Evolutionary conservation across 164 flowering plant genomes (phyloP), one percentile per base, ranked within the genome.

Genomic region (Stephania cephalantha): DNA sequence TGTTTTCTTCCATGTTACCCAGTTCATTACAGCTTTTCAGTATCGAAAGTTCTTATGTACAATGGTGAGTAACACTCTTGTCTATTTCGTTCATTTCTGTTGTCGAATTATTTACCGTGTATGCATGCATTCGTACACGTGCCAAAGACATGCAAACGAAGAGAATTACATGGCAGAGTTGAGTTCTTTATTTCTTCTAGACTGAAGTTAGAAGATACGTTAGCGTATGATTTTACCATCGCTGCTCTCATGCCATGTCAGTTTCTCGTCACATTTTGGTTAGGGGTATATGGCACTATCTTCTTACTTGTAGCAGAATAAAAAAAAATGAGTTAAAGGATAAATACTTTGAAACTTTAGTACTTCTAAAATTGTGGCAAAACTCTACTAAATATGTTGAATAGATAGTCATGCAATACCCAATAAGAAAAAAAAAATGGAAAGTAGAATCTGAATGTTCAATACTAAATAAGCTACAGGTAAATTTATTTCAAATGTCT

Each of bases 11-110:
- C 86, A 87, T 70, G 97, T 94, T 74, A 89, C 93, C 72, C 87
- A 90, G 79, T 94, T 91, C 81, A 86, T 85, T 71, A 91, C 87
- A 44, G 88, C 95, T 8, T 96, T 89, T 81, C 99, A 94, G 73
- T 86, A 82, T 82, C 88, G 86, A 81, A 94, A 88, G 79, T 83
- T 80, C 74, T 81, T 80, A 78, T 73, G 25, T 81, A 84, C 84
- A 48, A 83, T 88, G 97, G 98, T 96, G 79, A 88, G 90, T 65
- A 61, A 22, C 6, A 66, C 35, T 58, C 46, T n/a, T 73, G 30
- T n/a, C 53, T 13, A 70, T 68, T 35, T 67, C 68, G 46, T 42
- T 10, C 25, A 22, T 61, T 18, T 8, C 20, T 6, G n/a, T 61
- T 4, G 22, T 18, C 25, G 25, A 18, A 61, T 61, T 17, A 18